Base-by-base conservation (phyloP, 2,329 filamentous ascomycete species). In the Purpureocillium takamizusanense region DNA sequence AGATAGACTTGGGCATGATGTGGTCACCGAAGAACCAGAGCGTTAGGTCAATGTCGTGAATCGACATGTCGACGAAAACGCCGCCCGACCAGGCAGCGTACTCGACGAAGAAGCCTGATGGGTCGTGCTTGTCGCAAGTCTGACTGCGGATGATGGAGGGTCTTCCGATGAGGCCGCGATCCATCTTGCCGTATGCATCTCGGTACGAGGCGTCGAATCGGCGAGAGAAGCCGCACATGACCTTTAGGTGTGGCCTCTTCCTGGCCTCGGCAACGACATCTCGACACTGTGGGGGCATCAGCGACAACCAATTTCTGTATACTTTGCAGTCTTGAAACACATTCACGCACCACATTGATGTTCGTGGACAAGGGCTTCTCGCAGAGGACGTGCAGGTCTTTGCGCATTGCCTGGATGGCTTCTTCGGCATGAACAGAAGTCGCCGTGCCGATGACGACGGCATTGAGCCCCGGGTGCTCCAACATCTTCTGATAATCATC, bases 1-100 rank as follows among this genome's bases (percentile, higher is more conserved):
- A 45, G 4, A 56, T 52, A 30, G 47, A 54, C 45, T 59, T 59
- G 38, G 56, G 49, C 5, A 55, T 46, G 2, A 46, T 50, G 37
- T 59, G 52, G 28, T 58, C 49, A 31, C 52, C 53, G 29, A 59
- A 54, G 46, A 55, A 59, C 56, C 56, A 59, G 23, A 59, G 43
- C 0, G 56, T 50, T 23, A 59, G 50, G 36, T 59, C 56, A 35
- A 84, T 83, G 49, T 84, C 81, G 62, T 84, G 81, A 51, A 84
- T 76, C 37, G 74, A 76, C 61, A 76, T 81, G 62, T 84, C 81
- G 41, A 83, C 80, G 48, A 84, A 84, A 53, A 83, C 81, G 16
- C 79, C 79, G 27, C 81, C 80, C 2, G 66, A 73, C 59, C 74
- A 78, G 48, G 77, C 65, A 11, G 80, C 76, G 57, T 83, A 84